Evolutionary conservation across 345 rosid species (phyloP).

Genomic region (Eucalyptus erythrocorys): DNA sequence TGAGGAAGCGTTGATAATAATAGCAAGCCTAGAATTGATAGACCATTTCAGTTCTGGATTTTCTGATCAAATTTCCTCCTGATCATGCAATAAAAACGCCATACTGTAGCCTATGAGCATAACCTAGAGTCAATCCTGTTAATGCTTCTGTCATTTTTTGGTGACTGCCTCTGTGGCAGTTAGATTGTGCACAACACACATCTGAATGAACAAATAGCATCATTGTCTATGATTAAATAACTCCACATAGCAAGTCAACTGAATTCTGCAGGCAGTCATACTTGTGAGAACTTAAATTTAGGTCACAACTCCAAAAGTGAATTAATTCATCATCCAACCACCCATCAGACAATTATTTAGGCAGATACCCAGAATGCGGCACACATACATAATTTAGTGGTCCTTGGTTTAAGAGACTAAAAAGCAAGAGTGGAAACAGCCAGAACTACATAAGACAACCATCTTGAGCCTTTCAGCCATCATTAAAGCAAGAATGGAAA

Average conservation of each 20-base stretch:
- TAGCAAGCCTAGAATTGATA: not conserved
- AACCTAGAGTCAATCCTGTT: not conserved
- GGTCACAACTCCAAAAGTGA: not conserved
- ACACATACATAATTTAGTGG: not conserved
- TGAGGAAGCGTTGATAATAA: not conserved
- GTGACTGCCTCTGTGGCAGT: not conserved
- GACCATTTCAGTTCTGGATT: not conserved
- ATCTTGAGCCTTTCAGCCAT: not conserved
- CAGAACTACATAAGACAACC: not conserved
- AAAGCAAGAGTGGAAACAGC: not conserved
- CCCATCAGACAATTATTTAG: not conserved
- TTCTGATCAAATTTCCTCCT: not conserved
- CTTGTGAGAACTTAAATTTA: not conserved
- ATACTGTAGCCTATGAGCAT: not conserved
- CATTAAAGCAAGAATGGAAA: not conserved
- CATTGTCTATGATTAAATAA: not conserved
- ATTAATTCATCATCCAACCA: not conserved
- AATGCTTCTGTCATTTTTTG: not conserved
- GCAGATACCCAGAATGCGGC: not conserved
- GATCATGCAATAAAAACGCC: not conserved
- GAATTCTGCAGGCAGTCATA: not conserved
- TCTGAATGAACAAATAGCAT: not conserved
- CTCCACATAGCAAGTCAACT: not conserved
- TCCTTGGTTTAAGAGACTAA: not conserved
- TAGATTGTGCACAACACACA: not conserved